A percentile compares a stretch with the other conserved stretches of the same genome.
These are phyloP conservation scores for Xylariaceae sp. DNA, from an alignment of 2,329 filamentous ascomycete species.

Conservation along the genomic window DNA sequence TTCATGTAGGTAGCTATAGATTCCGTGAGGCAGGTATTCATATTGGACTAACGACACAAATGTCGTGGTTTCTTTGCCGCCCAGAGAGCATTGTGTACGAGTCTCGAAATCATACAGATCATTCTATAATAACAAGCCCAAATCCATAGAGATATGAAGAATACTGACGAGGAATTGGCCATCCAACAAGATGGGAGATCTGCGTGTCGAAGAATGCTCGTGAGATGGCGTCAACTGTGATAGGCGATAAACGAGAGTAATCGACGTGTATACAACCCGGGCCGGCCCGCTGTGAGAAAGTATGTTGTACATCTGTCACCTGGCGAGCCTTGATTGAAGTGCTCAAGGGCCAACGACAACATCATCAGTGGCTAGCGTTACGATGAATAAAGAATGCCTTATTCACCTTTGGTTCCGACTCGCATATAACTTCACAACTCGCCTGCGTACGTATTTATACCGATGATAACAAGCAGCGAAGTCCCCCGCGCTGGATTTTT, in stretches of 20 bases:
- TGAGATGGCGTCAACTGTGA: background rate
- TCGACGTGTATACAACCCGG: constrained; percentile 13
- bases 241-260: constrained; percentile 2
- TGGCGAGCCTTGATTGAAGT: background rate
- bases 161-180: no score
- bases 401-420: no score
- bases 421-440: no score
- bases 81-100: no score
- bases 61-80: background rate
- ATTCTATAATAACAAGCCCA: no score
- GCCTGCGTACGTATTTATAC: no score
- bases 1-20: constrained; percentile 13
- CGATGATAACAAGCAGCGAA: no score
- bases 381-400: no score
- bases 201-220: background rate
- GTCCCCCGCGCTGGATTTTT: background rate
- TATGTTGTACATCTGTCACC: constrained; percentile 18
- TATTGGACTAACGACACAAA: constrained; percentile 1
- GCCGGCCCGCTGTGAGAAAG: constrained; percentile 20
- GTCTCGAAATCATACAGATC: no score
- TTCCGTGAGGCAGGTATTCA: constrained; percentile 15
- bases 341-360: no score
- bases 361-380: no score
- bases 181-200: background rate
- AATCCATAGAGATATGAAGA: no score